Evolutionary conservation across 2,329 filamentous ascomycete genomes (phyloP).

Genomic region (Magnaporthiopsis incrustans): DNA sequence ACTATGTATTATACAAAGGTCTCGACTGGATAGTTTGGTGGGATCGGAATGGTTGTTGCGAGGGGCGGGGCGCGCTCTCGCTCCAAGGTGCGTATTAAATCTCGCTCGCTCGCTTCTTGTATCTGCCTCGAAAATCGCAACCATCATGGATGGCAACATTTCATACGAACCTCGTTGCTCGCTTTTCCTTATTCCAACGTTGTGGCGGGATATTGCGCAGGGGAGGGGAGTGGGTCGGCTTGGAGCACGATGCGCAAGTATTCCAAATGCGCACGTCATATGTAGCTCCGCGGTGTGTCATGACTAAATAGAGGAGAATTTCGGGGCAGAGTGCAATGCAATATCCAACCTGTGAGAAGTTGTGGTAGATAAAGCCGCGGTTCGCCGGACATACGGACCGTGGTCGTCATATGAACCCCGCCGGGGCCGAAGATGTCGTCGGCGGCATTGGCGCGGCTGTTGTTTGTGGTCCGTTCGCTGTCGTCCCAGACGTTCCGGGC

Average conservation of each 20-base stretch:
- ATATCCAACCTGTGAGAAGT: not conserved
- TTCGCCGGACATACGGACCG: not conserved
- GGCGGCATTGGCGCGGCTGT: not conserved
- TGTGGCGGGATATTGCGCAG: not conserved
- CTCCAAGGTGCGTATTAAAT: not conserved
- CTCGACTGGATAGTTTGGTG: not conserved
- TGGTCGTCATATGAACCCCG: slow-evolving; percentile 2
- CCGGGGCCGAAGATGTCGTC: not conserved
- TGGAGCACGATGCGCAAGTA: not conserved
- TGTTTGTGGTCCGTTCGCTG: not conserved
- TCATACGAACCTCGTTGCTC: not conserved
- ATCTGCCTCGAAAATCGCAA: not conserved
- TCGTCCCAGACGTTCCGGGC: not conserved
- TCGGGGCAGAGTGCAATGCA: not conserved
- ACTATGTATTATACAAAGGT: not conserved
- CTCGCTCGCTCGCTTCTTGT: not conserved
- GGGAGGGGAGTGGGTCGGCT: not conserved
- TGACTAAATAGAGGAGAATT: not conserved
- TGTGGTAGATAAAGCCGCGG: not conserved
- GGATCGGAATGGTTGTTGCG: not conserved
- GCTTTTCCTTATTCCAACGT: not conserved
- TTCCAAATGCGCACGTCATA: not conserved
- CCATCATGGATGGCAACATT: not conserved
- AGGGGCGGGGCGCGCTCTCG: not conserved
- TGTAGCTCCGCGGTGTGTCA: not conserved